Base-by-base conservation (phyloP, 2,329 filamentous ascomycete genomes). In the Corynespora cassiicola region DNA sequence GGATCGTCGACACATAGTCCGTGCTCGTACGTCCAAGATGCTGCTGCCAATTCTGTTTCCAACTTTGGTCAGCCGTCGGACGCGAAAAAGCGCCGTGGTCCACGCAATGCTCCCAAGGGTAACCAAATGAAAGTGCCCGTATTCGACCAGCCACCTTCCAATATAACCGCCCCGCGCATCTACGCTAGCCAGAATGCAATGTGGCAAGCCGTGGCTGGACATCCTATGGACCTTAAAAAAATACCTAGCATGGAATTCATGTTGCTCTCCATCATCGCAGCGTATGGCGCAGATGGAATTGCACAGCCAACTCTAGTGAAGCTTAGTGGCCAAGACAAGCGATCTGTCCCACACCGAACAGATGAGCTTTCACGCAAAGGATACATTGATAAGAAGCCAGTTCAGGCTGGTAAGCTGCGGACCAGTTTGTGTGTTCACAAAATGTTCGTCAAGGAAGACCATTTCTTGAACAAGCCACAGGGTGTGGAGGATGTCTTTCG, bases 261-360 rank as follows among this genome's bases (percentile, higher is more conserved):
- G 9, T 65, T 81, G 12, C 65, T 86, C 2, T 80, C 77, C 7
- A 74, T 83, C 34, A 83, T 86, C 46, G 80, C 80, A 6, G 73
- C 75, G 7, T 69, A 69, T 38, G 78, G 80, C 27, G 65, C 71
- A 12, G 61, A 69, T 11, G 82, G 82, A 5, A 78, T 86, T 28
- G 58, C 78, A 2, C 82, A 86, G 55, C 75, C 79, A 2, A 75
- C 81, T 2, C 62, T 85, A 23, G 72, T 74, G 25, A 68, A 63
- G 35, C 52, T 78, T 15, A 81, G 79, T 47, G 78, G 78, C 5
- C 82, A 86, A 63, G 82, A 86, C 58, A 85, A 85, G 56, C 74
- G 82, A 29, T 86, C 82, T 1, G 76, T 85, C 2, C 82, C 82
- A 2, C 74, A 78, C 45, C 72, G 82, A 24, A 86, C 82, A 3